A percentile compares a stretch with the other conserved stretches of the same genome.
Conservation (phyloP, 208 protist species). For the Acanthamoeba royreba region DNA sequence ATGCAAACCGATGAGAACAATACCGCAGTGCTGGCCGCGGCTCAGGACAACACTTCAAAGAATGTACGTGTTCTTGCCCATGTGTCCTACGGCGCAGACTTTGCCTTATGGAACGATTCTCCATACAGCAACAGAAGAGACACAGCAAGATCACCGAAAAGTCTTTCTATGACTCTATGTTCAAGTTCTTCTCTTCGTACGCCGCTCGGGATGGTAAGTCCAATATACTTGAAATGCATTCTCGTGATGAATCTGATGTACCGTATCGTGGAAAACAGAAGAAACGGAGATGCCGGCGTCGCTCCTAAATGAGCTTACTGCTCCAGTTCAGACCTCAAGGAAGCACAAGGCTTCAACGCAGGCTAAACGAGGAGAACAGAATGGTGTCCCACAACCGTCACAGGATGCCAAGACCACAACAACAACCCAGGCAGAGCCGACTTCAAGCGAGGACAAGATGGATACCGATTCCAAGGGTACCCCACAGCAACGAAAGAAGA, state of each 20-base stretch:
- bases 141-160: background rate
- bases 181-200: conserved; percentile 13
- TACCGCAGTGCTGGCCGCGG: background rate
- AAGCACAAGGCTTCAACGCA: background rate
- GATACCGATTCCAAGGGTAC: background rate
- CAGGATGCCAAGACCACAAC: background rate
- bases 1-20: background rate
- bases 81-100: background rate
- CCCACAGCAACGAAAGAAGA: background rate
- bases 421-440: no score
- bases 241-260: background rate
- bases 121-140: background rate
- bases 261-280: background rate
- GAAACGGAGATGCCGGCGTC: background rate
- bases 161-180: background rate
- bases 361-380: no score
- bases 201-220: background rate
- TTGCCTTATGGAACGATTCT: background rate
- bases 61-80: background rate
- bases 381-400: no score
- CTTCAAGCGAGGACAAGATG: no score
- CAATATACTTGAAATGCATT: background rate
- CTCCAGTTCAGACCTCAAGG: background rate
- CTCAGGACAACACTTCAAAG: background rate
- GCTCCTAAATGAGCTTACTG: background rate